Conservation (phyloP, 2,329 filamentous ascomycete species). For the Cercospora beticola region DNA sequence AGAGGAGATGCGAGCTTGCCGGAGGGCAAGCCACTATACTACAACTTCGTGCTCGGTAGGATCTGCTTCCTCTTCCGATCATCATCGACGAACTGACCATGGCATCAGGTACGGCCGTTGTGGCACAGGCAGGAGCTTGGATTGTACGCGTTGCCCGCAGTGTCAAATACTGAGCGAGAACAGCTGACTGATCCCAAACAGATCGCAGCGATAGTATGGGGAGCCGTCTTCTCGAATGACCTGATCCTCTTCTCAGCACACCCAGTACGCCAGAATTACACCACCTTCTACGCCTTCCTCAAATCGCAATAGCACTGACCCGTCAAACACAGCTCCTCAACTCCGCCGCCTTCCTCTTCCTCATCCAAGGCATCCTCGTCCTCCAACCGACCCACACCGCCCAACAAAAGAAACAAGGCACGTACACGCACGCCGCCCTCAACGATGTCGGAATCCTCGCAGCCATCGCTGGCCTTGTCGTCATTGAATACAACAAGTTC, state of each 20-base stretch:
- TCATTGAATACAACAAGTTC: conserved; percentile 85
- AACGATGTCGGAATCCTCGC: conserved; percentile 64
- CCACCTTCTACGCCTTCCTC: conserved; percentile 30
- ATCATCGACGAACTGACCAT: conserved; percentile 10
- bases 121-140: conserved; percentile 76
- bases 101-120: conserved; percentile 68
- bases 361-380: conserved; percentile 77
- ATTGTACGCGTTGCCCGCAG: conserved; percentile 51
- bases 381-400: conserved; percentile 83
- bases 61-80: neutral
- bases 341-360: conserved; percentile 65
- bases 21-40: conserved; percentile 61
- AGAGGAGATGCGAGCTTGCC: conserved; percentile 72
- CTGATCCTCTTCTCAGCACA: conserved; percentile 85
- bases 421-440: conserved; percentile 66
- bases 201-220: conserved; percentile 76
- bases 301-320: neutral
- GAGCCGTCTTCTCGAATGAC: conserved; percentile 66
- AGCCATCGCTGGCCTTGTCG: conserved; percentile 63
- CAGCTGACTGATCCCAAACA: conserved; percentile 30
- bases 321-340: conserved; percentile 37
- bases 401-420: conserved; percentile 66
- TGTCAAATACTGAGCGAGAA: neutral
- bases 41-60: conserved; percentile 74
- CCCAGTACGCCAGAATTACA: conserved; percentile 58